Percentiles rank a stretch among this genome's conserved stretches.
Conservation (phyloP, 495 filamentous ascomycete species). For the Penicillium pancosmium region DNA sequence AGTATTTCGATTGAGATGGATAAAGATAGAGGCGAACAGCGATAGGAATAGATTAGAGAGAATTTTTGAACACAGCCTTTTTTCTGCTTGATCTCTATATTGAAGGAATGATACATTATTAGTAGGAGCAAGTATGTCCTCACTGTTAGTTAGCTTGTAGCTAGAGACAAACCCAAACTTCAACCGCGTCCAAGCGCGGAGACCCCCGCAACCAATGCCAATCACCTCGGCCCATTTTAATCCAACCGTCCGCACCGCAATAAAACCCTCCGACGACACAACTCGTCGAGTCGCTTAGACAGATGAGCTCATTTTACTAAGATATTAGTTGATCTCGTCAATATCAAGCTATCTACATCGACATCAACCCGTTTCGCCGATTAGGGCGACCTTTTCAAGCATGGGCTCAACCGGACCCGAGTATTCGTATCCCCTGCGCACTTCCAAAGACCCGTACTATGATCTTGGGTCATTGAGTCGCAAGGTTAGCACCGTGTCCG, state of each 20-base stretch:
- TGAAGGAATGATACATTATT: too few relatives aligned
- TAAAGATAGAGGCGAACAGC: background rate
- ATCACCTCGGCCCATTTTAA: background rate
- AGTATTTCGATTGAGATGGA: background rate
- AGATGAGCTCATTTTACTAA: slow-evolving; percentile 1
- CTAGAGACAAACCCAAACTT: too few relatives aligned
- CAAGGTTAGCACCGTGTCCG: slow-evolving; percentile 45
- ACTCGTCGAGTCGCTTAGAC: background rate
- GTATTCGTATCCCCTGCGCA: background rate
- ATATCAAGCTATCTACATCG: background rate
- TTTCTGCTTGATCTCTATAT: too few relatives aligned
- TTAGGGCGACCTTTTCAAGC: background rate
- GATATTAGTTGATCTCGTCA: background rate
- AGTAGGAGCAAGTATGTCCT: too few relatives aligned
- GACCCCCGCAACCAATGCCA: background rate
- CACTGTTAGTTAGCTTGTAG: too few relatives aligned
- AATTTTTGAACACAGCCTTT: too few relatives aligned
- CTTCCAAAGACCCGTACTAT: slow-evolving; percentile 43
- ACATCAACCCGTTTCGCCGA: background rate
- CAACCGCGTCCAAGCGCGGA: background rate
- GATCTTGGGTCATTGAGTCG: slow-evolving; percentile 56
- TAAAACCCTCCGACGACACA: background rate
- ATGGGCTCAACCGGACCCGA: background rate
- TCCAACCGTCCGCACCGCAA: background rate
- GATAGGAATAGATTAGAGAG: too few relatives aligned